These are phyloP conservation scores for Eucalyptus dawsonii DNA, from an alignment of 345 rosid species.

Conservation along the genomic window DNA sequence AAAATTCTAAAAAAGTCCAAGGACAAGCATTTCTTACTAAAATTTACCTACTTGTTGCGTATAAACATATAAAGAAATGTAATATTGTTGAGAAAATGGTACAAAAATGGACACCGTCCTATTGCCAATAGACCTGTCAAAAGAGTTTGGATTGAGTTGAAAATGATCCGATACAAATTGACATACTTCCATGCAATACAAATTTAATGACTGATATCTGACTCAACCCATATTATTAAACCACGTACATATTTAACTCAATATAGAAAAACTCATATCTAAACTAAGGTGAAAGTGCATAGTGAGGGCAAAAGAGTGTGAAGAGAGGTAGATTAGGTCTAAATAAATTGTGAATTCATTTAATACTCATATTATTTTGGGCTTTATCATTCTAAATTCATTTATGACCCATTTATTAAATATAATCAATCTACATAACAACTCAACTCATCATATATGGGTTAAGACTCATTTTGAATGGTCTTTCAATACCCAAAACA, in stretches of 20 bases:
- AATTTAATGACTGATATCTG: no score
- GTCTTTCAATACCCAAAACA: neutral
- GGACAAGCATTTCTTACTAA: neutral
- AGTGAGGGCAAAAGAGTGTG: neutral
- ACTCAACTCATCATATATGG: neutral
- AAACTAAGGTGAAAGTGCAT: neutral
- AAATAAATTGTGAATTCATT: neutral
- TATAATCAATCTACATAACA: neutral
- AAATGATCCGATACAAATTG: no score
- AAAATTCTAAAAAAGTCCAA: no score
- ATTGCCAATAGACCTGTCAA: neutral
- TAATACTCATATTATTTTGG: neutral
- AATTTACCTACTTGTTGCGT: neutral
- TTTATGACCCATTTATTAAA: neutral
- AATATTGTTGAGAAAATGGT: neutral
- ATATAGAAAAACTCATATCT: accelerated
- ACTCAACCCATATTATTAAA: neutral
- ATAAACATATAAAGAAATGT: neutral
- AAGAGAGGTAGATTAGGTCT: neutral
- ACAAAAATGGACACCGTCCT: neutral
- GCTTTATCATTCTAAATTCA: no score
- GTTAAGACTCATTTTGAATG: neutral
- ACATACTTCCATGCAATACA: no score
- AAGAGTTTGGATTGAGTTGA: accelerated
- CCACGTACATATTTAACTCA: no score